These are phyloP conservation scores for Hydnum rufescens DNA, from an alignment of 768 basidiomycete genomes.

Conservation along the genomic window DNA sequence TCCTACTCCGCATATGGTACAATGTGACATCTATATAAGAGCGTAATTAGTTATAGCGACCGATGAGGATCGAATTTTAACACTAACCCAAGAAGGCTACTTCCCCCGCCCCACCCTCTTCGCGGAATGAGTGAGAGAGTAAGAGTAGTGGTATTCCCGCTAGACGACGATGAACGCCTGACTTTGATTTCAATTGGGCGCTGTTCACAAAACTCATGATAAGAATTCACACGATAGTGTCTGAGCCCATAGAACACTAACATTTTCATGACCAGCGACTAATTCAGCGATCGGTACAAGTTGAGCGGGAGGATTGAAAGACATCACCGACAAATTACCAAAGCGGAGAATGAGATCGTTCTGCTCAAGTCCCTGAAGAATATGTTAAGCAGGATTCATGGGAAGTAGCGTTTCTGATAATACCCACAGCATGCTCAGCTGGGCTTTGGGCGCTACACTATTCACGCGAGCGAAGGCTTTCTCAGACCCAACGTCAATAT, in stretches of 20 bases:
- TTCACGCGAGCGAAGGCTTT: constrained; percentile 65
- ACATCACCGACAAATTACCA: constrained; percentile 34
- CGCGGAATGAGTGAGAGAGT: neutral
- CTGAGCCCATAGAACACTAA: constrained; percentile 27
- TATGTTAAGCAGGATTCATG: neutral
- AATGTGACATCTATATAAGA: neutral
- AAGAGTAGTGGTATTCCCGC: neutral
- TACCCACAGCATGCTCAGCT: constrained; percentile 56
- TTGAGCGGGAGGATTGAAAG: constrained; percentile 27
- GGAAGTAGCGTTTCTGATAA: constrained; percentile 2
- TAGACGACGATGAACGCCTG: neutral
- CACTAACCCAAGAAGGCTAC: constrained; percentile 1
- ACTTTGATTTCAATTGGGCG: constrained; percentile 1
- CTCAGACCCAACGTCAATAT: constrained; percentile 11
- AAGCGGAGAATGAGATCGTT: constrained; percentile 61
- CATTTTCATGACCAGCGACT: constrained; percentile 65
- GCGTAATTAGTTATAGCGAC: neutral
- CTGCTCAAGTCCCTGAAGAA: constrained; percentile 37
- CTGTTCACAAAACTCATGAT: neutral
- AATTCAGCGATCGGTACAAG: constrained; percentile 51
- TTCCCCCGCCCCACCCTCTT: constrained; percentile 1
- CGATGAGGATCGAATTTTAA: neutral
- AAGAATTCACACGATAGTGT: too few relatives aligned
- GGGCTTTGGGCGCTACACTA: constrained; percentile 66
- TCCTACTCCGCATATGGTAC: neutral